Evolutionary conservation across 1,284 basidiomycete species (phyloP).

Genomic region (Irpex lacteus): DNA sequence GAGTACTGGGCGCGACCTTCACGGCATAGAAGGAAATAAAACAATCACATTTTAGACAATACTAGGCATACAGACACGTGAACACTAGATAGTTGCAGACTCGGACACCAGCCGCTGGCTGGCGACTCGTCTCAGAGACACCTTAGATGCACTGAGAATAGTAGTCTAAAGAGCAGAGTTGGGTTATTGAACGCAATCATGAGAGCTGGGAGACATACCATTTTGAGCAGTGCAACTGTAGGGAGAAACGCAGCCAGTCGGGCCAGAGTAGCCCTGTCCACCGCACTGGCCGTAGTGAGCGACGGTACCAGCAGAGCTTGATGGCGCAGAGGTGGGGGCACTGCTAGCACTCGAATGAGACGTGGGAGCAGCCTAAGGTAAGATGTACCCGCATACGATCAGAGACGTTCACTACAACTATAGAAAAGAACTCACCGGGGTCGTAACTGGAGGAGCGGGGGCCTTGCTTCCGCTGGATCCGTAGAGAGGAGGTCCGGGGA

Average conservation of each 20-base stretch:
- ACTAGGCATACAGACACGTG: background rate
- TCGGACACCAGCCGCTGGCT: background rate
- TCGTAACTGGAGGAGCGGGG: conserved; percentile 7
- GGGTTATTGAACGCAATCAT: background rate
- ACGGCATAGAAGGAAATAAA: background rate
- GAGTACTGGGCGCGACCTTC: too few relatives aligned
- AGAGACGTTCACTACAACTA: background rate
- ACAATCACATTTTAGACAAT: background rate
- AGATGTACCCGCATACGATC: background rate
- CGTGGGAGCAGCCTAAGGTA: background rate
- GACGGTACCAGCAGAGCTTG: conserved; percentile 2
- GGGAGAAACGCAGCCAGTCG: conserved; percentile 8
- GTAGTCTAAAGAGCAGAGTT: background rate
- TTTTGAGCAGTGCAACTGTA: conserved; percentile 12
- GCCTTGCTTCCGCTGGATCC: conserved; percentile 14
- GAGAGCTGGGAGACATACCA: background rate
- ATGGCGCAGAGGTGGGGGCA: conserved; percentile 2
- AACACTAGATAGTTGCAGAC: background rate
- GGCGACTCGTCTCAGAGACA: background rate
- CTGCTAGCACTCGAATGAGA: conserved; percentile 1
- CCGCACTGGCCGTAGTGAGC: conserved; percentile 14
- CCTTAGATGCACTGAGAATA: conserved; percentile 12
- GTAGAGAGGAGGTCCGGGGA: conserved; percentile 41
- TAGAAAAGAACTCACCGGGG: background rate
- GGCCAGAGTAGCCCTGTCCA: conserved; percentile 10